A percentile compares a stretch with the other conserved stretches of the same genome.
phyloP scores from a whole-genome alignment of 441 rosid species.

The Pelargonium citronellum region DNA sequence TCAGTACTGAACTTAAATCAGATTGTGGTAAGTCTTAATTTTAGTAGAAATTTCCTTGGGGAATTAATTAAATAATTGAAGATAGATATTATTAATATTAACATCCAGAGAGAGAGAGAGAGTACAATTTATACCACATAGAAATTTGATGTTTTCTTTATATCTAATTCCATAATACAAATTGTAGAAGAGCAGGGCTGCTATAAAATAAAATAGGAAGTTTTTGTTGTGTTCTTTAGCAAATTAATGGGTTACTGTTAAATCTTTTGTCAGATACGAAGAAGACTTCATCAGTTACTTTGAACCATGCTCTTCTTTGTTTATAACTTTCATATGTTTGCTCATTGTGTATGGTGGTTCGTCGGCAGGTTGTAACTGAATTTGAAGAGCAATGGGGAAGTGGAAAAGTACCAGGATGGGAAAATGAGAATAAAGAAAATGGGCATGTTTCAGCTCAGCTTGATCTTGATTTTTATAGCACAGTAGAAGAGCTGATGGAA shows the following conservation, averaged over 20 bases:
- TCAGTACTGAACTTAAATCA: not conserved
- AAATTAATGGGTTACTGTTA: not conserved
- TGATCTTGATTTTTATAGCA: slow-evolving; percentile 86
- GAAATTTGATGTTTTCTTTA: not conserved
- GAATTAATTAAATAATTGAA: not conserved
- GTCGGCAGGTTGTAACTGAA: slow-evolving; percentile 57
- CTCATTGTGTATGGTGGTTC: slow-evolving; percentile 16
- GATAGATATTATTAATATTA: not conserved
- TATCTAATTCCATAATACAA: not conserved
- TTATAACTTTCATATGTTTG: slow-evolving; percentile 6
- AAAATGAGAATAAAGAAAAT: slow-evolving; percentile 47
- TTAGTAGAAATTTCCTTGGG: not conserved
- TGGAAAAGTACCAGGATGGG: slow-evolving; percentile 60
- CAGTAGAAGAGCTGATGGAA: slow-evolving; percentile 80
- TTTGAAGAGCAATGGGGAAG: slow-evolving; percentile 73
- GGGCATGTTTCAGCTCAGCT: slow-evolving; percentile 45
- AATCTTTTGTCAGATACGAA: not conserved
- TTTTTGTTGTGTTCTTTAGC: not conserved
- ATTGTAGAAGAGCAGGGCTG: not conserved
- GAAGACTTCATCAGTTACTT: not conserved
- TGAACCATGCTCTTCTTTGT: not conserved
- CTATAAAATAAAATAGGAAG: not conserved
- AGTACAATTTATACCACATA: not conserved
- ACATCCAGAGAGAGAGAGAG: not conserved
- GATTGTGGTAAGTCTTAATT: not conserved